Evolutionary conservation across 306 rosid species (phyloP).

Genomic region (Prunus mume): DNA sequence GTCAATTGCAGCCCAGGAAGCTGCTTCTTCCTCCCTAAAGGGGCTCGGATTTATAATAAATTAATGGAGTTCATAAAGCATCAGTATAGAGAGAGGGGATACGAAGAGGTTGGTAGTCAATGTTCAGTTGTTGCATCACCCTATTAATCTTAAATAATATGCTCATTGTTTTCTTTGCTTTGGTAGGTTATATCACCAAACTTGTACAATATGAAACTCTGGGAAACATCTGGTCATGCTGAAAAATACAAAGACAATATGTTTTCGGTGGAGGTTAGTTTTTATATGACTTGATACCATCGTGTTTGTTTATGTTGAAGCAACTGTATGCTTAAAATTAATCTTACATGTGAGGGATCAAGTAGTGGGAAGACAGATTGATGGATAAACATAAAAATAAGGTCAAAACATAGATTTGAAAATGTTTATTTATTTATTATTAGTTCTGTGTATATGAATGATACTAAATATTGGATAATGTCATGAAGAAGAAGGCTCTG

Average conservation of each 20-base stretch:
- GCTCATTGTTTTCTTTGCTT: conserved; percentile 24
- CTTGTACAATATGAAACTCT: conserved; percentile 75
- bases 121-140: conserved; percentile 16
- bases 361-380: neutral
- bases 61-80: conserved; percentile 63
- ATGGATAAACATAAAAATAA: neutral
- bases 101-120: conserved; percentile 61
- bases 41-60: conserved; percentile 72
- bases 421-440: neutral
- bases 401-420: neutral
- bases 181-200: conserved; percentile 83
- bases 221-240: conserved; percentile 90
- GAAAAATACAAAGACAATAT: conserved; percentile 80
- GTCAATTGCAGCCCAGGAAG: conserved; percentile 75
- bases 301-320: too few species aligned
- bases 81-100: conserved; percentile 73
- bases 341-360: neutral
- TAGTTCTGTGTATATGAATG: neutral
- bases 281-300: neutral
- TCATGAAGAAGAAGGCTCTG: neutral
- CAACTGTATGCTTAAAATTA: neutral
- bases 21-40: conserved; percentile 88
- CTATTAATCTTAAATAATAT: neutral
- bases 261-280: conserved; percentile 74
- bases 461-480: neutral